phyloP scores from a whole-genome alignment of 108 stramenopile genomes.

The Cyclotella choctawhatcheeana region DNA sequence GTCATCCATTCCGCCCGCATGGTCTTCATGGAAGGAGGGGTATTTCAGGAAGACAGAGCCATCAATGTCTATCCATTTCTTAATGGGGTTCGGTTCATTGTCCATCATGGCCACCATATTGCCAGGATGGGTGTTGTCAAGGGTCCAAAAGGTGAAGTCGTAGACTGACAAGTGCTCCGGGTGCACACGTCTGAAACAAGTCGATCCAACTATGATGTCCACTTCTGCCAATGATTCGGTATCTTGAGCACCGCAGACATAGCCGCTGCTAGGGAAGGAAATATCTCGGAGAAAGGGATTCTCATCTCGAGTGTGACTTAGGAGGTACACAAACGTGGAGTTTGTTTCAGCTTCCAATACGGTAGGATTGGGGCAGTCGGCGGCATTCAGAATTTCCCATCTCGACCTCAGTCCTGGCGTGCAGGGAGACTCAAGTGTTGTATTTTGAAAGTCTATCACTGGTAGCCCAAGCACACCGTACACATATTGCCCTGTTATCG shows the following conservation, averaged over 20 bases:
- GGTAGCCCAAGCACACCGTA: conserved; percentile 36
- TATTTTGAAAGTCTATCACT: conserved; percentile 24
- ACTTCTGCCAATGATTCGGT: conserved; percentile 17
- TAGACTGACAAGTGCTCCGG: conserved; percentile 49
- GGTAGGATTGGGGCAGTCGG: conserved; percentile 25
- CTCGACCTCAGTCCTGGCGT: conserved; percentile 39
- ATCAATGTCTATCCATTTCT: conserved; percentile 45
- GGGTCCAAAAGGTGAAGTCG: conserved; percentile 48
- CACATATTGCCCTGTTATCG: conserved; percentile 42
- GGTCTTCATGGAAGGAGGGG: conserved; percentile 35
- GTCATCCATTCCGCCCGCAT: no score
- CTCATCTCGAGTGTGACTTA: conserved; percentile 18
- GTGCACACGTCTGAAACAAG: conserved; percentile 44
- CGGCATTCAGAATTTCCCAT: conserved; percentile 48
- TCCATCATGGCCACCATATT: conserved; percentile 45
- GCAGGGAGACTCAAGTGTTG: conserved; percentile 40
- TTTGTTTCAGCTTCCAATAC: conserved; percentile 29
- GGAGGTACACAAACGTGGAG: conserved; percentile 33
- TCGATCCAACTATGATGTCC: conserved; percentile 22
- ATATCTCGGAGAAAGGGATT: conserved; percentile 43
- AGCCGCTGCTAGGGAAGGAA: conserved; percentile 31
- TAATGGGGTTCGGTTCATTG: conserved; percentile 41
- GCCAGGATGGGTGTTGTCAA: conserved; percentile 39
- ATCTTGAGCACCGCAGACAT: conserved; percentile 18
- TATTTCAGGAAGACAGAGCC: conserved; percentile 18